Conservation (phyloP, 768 basidiomycete species). For the Pulveroboletus ravenelii region DNA sequence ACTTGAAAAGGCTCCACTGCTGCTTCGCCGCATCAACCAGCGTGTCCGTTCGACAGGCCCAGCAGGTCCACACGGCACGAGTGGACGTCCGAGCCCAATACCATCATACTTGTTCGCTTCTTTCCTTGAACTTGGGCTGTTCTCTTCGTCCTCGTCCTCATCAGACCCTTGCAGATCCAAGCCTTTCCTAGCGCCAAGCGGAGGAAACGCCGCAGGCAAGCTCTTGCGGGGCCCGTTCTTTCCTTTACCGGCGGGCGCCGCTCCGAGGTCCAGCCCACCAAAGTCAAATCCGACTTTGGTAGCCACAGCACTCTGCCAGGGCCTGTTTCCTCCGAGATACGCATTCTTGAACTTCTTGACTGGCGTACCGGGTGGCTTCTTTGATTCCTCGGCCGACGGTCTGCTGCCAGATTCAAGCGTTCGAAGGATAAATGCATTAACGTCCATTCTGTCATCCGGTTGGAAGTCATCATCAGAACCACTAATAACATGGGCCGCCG, state of each 20-base stretch:
- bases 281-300: slow-evolving; percentile 56
- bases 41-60: slow-evolving; percentile 41
- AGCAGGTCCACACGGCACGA: slow-evolving; percentile 23
- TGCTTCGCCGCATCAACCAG: slow-evolving; percentile 72
- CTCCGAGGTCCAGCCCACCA: slow-evolving; percentile 34
- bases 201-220: slow-evolving; percentile 66
- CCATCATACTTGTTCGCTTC: slow-evolving; percentile 52
- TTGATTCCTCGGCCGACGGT: slow-evolving; percentile 38
- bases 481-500: slow-evolving; percentile 37
- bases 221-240: slow-evolving; percentile 64
- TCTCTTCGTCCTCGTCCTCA: slow-evolving; percentile 56
- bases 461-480: slow-evolving; percentile 38
- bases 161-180: slow-evolving; percentile 41
- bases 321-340: slow-evolving; percentile 52
- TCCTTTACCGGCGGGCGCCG: slow-evolving; percentile 36
- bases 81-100: slow-evolving; percentile 62
- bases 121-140: slow-evolving; percentile 59
- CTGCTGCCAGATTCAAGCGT: slow-evolving; percentile 60
- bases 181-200: slow-evolving; percentile 32
- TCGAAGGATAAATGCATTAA: slow-evolving; percentile 70
- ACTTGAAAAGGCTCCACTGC: slow-evolving; percentile 77
- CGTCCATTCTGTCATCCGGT: slow-evolving; percentile 35
- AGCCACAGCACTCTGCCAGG: slow-evolving; percentile 80
- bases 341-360: slow-evolving; percentile 70
- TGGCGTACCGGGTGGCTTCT: slow-evolving; percentile 74